A percentile compares a stretch with the other conserved stretches of the same genome.
These are phyloP conservation scores for Populus davidiana DNA, from an alignment of 345 rosid species.

Conservation along the genomic window DNA sequence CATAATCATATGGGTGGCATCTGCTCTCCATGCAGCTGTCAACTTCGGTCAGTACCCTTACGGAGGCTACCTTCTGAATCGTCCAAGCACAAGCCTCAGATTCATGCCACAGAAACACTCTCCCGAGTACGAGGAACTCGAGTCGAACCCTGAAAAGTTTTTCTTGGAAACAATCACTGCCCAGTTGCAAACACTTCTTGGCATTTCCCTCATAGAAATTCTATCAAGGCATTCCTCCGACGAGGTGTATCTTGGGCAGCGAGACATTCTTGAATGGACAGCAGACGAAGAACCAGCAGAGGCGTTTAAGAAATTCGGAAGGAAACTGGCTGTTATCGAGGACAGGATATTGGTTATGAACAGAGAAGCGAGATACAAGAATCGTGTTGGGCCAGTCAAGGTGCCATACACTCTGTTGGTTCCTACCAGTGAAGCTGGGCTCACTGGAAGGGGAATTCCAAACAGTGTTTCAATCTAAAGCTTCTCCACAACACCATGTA, in stretches of 20 bases:
- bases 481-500: neutral
- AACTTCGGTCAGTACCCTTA: constrained; percentile 48
- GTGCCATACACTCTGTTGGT: constrained; percentile 29
- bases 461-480: constrained; percentile 33
- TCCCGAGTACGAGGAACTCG: constrained; percentile 33
- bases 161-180: constrained; percentile 38
- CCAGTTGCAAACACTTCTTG: constrained; percentile 36
- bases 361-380: constrained; percentile 19
- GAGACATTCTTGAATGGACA: constrained; percentile 44
- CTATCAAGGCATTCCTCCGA: constrained; percentile 45
- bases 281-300: constrained; percentile 18
- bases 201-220: constrained; percentile 42
- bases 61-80: constrained; percentile 44
- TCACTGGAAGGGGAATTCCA: constrained; percentile 36
- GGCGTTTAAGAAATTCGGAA: constrained; percentile 38
- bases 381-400: constrained; percentile 26
- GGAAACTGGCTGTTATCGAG: constrained; percentile 29
- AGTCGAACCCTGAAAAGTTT: constrained; percentile 32
- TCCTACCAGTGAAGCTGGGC: constrained; percentile 30
- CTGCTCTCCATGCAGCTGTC: constrained; percentile 46
- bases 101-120: constrained; percentile 36
- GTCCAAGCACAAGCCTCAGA: constrained; percentile 43
- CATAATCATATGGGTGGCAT: constrained; percentile 41
- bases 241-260: constrained; percentile 44
- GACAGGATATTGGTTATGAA: constrained; percentile 21